These are phyloP conservation scores for Artemisia tridentata DNA, from an alignment of 129 eudicot species.

Conservation along the genomic window DNA sequence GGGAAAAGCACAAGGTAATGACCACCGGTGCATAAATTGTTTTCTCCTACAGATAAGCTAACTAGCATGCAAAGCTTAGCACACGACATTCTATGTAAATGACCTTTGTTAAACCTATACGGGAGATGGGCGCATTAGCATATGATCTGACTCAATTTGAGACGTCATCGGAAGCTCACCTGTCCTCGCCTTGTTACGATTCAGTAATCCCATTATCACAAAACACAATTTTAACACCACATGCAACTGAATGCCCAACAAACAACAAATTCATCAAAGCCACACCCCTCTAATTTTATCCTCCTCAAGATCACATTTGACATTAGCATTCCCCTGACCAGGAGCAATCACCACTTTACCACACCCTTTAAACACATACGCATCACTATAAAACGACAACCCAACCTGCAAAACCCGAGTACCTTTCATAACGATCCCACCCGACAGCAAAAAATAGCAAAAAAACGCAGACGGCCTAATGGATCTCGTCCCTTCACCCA, in stretches of 20 bases:
- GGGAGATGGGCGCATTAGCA: slow-evolving; percentile 43
- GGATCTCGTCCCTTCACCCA: slow-evolving; percentile 54
- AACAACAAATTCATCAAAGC: slow-evolving; percentile 69
- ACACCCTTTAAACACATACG: slow-evolving; percentile 64
- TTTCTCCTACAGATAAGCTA: too few relatives aligned
- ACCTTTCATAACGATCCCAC: slow-evolving; percentile 66
- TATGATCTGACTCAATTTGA: slow-evolving; percentile 47
- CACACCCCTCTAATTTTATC: slow-evolving; percentile 58
- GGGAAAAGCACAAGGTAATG: too few relatives aligned
- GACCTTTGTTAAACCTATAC: too few relatives aligned
- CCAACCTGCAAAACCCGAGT: slow-evolving; percentile 85
- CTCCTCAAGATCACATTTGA: slow-evolving; percentile 71
- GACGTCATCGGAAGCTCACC: slow-evolving; percentile 52
- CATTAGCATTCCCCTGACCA: slow-evolving; percentile 41
- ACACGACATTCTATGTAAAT: too few relatives aligned
- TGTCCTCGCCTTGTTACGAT: slow-evolving; percentile 38
- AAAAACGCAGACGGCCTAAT: slow-evolving; percentile 49
- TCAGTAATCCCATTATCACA: slow-evolving; percentile 45
- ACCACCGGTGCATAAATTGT: too few relatives aligned
- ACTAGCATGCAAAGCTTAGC: too few relatives aligned
- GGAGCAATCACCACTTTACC: slow-evolving; percentile 30
- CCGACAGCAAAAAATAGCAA: slow-evolving; percentile 56
- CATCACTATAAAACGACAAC: slow-evolving; percentile 55
- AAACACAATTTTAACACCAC: slow-evolving; percentile 41
- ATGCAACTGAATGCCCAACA: slow-evolving; percentile 52